Base-by-base conservation (phyloP, 768 basidiomycete genomes). In the Macrocybe gigantea region DNA sequence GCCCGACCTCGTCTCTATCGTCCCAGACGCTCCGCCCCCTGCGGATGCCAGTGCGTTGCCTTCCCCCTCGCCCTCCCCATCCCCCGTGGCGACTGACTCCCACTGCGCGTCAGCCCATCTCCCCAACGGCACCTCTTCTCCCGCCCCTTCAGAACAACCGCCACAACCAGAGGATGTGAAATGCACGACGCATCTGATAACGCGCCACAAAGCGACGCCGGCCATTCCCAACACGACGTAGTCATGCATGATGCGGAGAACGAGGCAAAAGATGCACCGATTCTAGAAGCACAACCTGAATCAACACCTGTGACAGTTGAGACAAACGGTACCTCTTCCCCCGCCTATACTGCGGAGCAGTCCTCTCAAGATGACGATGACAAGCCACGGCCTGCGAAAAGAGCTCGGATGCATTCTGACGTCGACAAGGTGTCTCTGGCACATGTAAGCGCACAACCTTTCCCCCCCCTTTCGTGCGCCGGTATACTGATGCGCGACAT, bases 301-400 rank as follows among this genome's bases (percentile, higher is more conserved):
- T 66, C 67, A 5, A 73, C 75, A 7, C 68, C 66, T 61, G 63
- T 60, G 41, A 63, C 59, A 49, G 53, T 67, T 38, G 68, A 68
- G 12, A 60, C 63, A 45, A 63, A 57, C 50, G 65, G 64, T 43
- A 55, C 68, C 15, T 72, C 66, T 41, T 56, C 62, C 10, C 31
- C 66, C 7, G 63, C 60, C 48, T 63, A 65, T 36, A 66, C 69
- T 6, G 69, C 68, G 45, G 60, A 22, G 22, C 22, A 22, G 22
- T 22, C 22, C 22, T 22, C 22, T 22, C 42, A 71, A 49, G 75
- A 79, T 56, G 81, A 83, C 50, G 80, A 83, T 52, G 72, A 78
- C 49, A 69, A 74, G 51, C 85, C 83, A 10, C 87, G 85, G n/a
- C 89, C 89, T 30, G 85, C 88, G 50, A 92, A 92, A 76, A 78